Conservation (phyloP, 257 asterid genomes). For the Salvia miltiorrhiza region DNA sequence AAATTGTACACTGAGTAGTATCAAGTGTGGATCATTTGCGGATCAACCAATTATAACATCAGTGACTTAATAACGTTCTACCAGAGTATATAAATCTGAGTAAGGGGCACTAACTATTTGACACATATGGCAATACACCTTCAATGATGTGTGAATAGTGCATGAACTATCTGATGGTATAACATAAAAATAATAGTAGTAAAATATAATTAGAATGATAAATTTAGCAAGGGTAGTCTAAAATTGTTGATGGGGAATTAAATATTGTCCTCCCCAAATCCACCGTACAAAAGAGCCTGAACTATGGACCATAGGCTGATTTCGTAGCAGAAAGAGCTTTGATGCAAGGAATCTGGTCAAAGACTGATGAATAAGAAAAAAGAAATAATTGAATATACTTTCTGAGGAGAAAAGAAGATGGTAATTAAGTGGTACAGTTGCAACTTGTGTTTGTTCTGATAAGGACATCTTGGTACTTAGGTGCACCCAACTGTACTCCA, state of each 20-base stretch:
- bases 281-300: slow-evolving; percentile 15
- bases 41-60: too few relatives aligned
- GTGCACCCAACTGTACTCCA: slow-evolving; percentile 53
- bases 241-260: slow-evolving; percentile 3
- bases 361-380: slow-evolving; percentile 15
- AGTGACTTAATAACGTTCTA: too few relatives aligned
- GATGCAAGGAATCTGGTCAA: slow-evolving; percentile 44
- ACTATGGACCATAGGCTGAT: slow-evolving; percentile 17
- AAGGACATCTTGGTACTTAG: slow-evolving; percentile 43
- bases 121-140: too few relatives aligned
- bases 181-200: too few relatives aligned
- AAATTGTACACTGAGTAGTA: too few relatives aligned
- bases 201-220: too few relatives aligned
- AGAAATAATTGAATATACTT: slow-evolving; percentile 19
- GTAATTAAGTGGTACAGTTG: slow-evolving; percentile 20
- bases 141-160: too few relatives aligned
- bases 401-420: slow-evolving; percentile 10
- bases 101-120: too few relatives aligned
- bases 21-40: too few relatives aligned
- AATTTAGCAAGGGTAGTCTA: too few relatives aligned
- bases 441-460: slow-evolving; percentile 30
- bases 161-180: too few relatives aligned
- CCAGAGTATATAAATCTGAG: too few relatives aligned
- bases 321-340: slow-evolving; percentile 5
- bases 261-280: neutral